Evolutionary conservation across 1,284 basidiomycete genomes (phyloP), one percentile per base, ranked within the genome.

Genomic region (Ceratorhiza oryzae-sativae): DNA sequence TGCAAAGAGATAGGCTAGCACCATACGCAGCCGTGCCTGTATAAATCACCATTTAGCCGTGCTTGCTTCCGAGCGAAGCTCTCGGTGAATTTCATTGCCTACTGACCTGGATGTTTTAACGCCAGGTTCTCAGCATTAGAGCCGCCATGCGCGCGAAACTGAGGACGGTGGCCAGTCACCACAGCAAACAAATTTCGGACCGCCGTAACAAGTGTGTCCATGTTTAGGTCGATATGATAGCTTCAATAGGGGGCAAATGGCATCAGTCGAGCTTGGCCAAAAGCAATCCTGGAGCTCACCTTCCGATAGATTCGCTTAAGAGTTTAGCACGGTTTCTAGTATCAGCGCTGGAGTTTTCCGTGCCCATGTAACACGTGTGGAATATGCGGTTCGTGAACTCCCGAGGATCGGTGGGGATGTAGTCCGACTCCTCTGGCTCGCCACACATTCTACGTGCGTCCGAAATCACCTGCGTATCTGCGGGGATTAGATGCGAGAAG

Each of bases 301-400:
- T 90, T 77, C 97, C 96, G 72, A 99, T 97, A 0, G 93, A 92
- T 62, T 89, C 84, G 1, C 93, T 89, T 5, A 99, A 86, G 59
- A 91, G 88, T 79, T 92, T 95, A 1, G 97, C 97, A 41, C 97
- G 86, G 74, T 85, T 82, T 13, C 95, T 84, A 8, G 97, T 99
- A 76, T 98, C 97, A 1, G 81, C 80, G 75, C 90, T 93, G 10
- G 95, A 98, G 80, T 99, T 97, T 80, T 96, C 93, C 0, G 97
- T 99, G 12, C 97, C 97, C 97, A 99, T 99, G 81, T 98, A 99
- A 81, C 95, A 98, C 0, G 97, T 98, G 79, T 98, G 95, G 84
- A 99, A 98, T 72, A 98, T 89, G 36, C 94, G 86, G 71, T 84
- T 84, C 56, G 89, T 88, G 76, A 98, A 94, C 78, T 98, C 97